Conservation (phyloP, 176 grass and related monocot species). For the Zea mays region DNA sequence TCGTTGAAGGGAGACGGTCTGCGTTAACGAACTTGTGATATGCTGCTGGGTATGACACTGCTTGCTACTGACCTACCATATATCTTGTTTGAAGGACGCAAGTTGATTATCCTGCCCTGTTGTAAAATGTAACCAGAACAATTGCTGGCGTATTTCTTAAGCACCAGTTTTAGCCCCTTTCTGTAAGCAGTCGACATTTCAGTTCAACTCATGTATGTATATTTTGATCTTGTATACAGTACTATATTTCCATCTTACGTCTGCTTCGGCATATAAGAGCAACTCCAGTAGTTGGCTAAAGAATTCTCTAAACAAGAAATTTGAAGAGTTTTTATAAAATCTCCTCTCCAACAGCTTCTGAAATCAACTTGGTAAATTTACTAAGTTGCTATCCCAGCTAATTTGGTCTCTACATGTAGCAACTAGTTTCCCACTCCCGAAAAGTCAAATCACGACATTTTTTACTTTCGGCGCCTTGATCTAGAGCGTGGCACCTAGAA, state of each 20-base stretch:
- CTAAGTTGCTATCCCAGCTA: too few species aligned
- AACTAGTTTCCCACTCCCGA: too few species aligned
- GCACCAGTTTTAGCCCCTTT: not conserved
- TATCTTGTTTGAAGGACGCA: not conserved
- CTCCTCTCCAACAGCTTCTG: too few species aligned
- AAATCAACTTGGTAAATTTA: too few species aligned
- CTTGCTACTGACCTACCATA: not conserved
- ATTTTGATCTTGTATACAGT: not conserved
- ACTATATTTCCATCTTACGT: not conserved
- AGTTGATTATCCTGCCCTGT: not conserved
- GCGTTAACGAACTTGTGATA: not conserved
- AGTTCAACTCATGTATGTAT: not conserved
- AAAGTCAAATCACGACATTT: too few species aligned
- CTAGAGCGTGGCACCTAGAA: too few species aligned
- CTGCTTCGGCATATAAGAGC: not conserved
- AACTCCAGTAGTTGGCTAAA: too few species aligned
- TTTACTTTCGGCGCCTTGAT: too few species aligned
- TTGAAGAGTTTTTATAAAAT: too few species aligned
- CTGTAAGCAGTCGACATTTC: not conserved
- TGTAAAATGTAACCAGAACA: conserved; percentile 36
- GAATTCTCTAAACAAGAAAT: too few species aligned
- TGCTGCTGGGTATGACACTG: not conserved
- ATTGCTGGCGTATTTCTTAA: not conserved
- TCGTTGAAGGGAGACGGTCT: not conserved
- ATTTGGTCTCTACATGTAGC: too few species aligned